Evolutionary conservation across 169 alveolate genomes (phyloP), one percentile per base, ranked within the genome.

Genomic region (Babesia divergens): DNA sequence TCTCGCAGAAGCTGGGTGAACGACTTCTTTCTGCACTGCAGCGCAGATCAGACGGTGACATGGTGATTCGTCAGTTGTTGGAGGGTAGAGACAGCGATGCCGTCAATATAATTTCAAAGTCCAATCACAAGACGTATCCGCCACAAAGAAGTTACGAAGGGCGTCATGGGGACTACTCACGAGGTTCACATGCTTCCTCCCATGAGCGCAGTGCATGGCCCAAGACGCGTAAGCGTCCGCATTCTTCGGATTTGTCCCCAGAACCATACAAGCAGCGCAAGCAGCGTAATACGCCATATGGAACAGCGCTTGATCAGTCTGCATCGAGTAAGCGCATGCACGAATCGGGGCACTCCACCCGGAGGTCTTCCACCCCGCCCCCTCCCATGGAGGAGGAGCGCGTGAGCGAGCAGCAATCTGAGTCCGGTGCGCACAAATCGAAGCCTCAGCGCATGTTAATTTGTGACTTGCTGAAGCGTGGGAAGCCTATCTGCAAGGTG

Each of bases 401-500:
- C 14, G 29, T 22, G 51, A 6, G 11, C 43, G 52, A 40, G 24
- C 14, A 20, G 26, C 40, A 6, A 7, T 37, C 13, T 22, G 43
- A 18, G 6, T 42, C 62, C 26, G 62, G 34, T 11, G 53, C 53
- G 0, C 7, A 28, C 37, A 5, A 43, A 7, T 18, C 42, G 18
- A 37, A 38, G 54, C 49, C 66, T 4, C 42, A 40, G 2, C 67
- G 42, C 9, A 22, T 31, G 60, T n/a, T 68, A 16, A 51, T 83
- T 34, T 83, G 91, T 53, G 34, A 77, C 20, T 67, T 86, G 44
- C 69, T 81, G 24, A 86, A 86, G 58, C 79, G 90, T 8, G 91
- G 92, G 20, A 85, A 86, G 70, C 72, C 55, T 22, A 70, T 83
- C 22, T 86, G 92, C 80, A 86, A 51, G 64, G 86, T 86, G 38